Base-by-base conservation (phyloP, 495 filamentous ascomycete species). In the Durotheca rogersii region DNA sequence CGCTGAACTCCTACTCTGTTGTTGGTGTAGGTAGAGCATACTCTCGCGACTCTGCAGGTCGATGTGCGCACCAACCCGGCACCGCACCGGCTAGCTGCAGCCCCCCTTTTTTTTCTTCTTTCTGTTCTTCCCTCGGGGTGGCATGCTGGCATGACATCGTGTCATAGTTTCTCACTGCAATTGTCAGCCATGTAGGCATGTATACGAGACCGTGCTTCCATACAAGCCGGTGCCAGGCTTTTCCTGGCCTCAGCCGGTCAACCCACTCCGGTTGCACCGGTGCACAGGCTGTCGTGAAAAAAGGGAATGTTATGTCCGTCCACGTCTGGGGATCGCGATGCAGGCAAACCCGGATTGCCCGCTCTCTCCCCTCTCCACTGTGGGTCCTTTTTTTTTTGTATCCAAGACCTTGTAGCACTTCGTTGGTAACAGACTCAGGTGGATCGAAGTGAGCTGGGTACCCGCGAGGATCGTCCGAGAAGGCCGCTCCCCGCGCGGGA, bases 261-360 rank as follows among this genome's bases (percentile, higher is more conserved):
- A 38, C 14, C 38, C 47, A 40, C 43, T 34, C 15, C 35, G 51
- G 48, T n/a, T 42, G 41, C 43, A 27, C 15, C 35, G 51, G 48
- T n/a, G 47, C 41, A 59, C 51, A 42, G 41, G 9, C 53, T 17
- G 37, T 54, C 56, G 56, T 59, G 47, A 59, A 53, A 53, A 41
- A 42, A 46, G 55, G 48, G n/a, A n/a, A n/a, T n/a, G n/a, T n/a
- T n/a, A n/a, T n/a, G n/a, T n/a, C n/a, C n/a, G 46, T 41, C 35
- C 32, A 6, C 42, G 39, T 29, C 47, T 11, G 42, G n/a, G n/a
- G 50, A 59, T 42, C 44, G 18, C 42, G 33, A 41, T 39, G 47
- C 33, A 58, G 38, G 30, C 23, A 39, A 39, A 46, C 44, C 45
- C 38, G 37, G 43, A 37, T 58, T 38, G 32, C 33, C 40, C 48